Evolutionary conservation across 176 grass and related monocot genomes (phyloP), one percentile per base, ranked within the genome.

Genomic region (Zizania latifolia): DNA sequence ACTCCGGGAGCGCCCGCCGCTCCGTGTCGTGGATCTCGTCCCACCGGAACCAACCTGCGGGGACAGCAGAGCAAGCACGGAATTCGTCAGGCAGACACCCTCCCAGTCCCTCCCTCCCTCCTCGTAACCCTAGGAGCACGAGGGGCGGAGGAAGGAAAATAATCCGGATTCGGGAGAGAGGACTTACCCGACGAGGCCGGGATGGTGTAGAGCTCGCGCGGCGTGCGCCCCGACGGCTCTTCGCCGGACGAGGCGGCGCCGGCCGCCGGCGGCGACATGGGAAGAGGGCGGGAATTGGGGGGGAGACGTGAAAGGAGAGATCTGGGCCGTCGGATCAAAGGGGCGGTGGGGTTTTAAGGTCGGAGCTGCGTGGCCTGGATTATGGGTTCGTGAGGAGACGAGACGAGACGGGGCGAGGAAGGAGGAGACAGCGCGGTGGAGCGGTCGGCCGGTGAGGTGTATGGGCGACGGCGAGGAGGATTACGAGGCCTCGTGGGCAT

Each of bases 21-120:
- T 92, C 95, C 50, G 57, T 77, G 59, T 94, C 94, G 68, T 97
- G 94, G 74, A 97, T 94, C 81, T 87, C 94, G 65, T 89, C 91
- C 94, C 94, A 94, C 37, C 80, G 86, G 83, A 97, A 97, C 91
- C 94, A 97, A 84, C 89, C 91, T 97, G 81, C 53, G 43, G 23
- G 23, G 45, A 17, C 5, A 7, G 68, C 38, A 57, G 36, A 48
- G 5, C 36, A 39, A 26, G 7, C 50, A 13, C 60, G 30, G 39
- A 77, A 62, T 72, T 68, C 4, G 27, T 84, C 51, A 79, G 75
- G 67, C 30, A 24, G 38, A 22, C n/a, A 72, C 76, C 39, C 55
- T 41, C 17, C 37, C 11, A 38, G 44, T 21, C n/a, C 82, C 27
- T 13, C 82, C 26, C 23, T 9, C 22, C 17, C 24, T 6, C 26